Evolutionary conservation across 495 filamentous ascomycete genomes (phyloP), one percentile per base, ranked within the genome.

Genomic region (Lasiosphaeria miniovina): DNA sequence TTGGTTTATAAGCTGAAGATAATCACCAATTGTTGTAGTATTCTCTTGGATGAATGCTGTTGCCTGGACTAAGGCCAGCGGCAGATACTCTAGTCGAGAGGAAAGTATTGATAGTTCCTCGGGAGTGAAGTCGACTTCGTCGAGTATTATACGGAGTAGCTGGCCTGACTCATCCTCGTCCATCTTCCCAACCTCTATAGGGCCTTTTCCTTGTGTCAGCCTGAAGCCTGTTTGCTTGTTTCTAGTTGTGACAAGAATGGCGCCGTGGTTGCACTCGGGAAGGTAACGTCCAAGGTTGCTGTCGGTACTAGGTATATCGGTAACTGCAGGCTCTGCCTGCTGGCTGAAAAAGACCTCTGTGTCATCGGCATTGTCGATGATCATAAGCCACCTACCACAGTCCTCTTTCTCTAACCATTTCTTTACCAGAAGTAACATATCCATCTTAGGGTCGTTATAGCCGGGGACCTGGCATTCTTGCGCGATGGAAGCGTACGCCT

Each of bases 301-400:
- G 35, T 45, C 49, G 35, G 12, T 5, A 41, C 59, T 36, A 48
- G 8, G 15, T 33, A 6, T 46, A 4, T 40, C 36, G 38, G 24
- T 24, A 24, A 24, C 2, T 24, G 2, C 2, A 24, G 24, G 24
- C 24, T 24, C 24, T 24, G 24, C 24, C 24, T 24, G 24, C 24
- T 24, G 24, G 24, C 34, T 6, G 49, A 50, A 63, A 49, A 75
- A 68, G 6, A 77, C 57, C 15, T 71, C 59, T 41, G 31, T 31
- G 62, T 75, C 68, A 55, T 82, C 78, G 35, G 70, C 72, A 58
- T 80, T 83, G 60, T 82, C 77, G 36, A 82, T 50, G 38, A 80
- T 61, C 36, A 81, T 54, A 6, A 80, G 35, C 75, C 74, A 79
- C 45, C 36, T 52, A 43, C 67, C 68, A 49, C 71, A 74, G 61